Evolutionary conservation across 108 stramenopile genomes (phyloP), one percentile per base, ranked within the genome.

Genomic region (Fistulifera pelliculosa): DNA sequence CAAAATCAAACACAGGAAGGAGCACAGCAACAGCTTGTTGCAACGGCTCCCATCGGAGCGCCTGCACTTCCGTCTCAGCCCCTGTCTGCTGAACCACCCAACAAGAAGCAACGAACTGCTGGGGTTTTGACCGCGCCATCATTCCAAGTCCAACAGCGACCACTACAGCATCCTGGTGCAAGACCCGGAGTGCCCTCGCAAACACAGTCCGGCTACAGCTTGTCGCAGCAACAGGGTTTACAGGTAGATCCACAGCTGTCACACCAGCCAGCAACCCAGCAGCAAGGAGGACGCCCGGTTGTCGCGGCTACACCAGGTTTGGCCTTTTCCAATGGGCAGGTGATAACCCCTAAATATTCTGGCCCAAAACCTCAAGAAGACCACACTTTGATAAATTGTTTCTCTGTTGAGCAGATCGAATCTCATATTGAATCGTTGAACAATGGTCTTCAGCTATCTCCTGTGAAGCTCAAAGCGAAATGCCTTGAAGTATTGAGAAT

Each of bases 361-460:
- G 86, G 91, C 25, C 87, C 91, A 21, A 88, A 85, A 57, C 91
- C 91, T 8, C 87, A 93, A 52, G 96, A 96, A 55, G 94, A 94
- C 71, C 88, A 92, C 50, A 93, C 93, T 19, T 76, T 96, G 47
- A 87, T 95, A 58, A 94, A 95, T 43, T 93, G 93, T 58, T 96
- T 98, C 66, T 87, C 93, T 11, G 65, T 87, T 17, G 75, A 87
- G 22, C 90, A 96, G 67, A 95, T 98, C 49, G 83, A 96, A 68
- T 79, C 81, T 25, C 96, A 98, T 61, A 83, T 96, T 52, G 77
- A 73, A 45, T 95, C 94, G 14, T 70, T 98, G 31, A 87, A 92
- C 51, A 81, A 85, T 53, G 87, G 89, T 13, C 54, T 93, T 47
- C 79, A 76, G 47, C 60, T 96, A n/a, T 60, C 81, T 21, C 65